These are phyloP conservation scores for Haberlea rhodopensis DNA, from an alignment of 257 asterid species.

Conservation along the genomic window DNA sequence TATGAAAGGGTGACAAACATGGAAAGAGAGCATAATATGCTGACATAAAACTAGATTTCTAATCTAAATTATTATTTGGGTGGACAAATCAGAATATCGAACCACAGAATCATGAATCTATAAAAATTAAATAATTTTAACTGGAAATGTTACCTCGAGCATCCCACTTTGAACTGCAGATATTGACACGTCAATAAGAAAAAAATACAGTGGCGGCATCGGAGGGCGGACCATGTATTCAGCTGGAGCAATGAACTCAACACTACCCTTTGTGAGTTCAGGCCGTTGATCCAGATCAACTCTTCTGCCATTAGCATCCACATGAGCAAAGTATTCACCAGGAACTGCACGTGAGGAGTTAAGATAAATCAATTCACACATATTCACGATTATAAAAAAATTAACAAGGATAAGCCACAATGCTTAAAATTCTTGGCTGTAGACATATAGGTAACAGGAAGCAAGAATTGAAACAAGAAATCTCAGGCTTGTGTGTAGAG, in stretches of 20 bases:
- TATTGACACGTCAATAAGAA: conserved; percentile 84
- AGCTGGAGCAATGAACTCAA: conserved; percentile 78
- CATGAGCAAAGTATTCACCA: conserved; percentile 73
- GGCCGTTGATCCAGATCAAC: conserved; percentile 85
- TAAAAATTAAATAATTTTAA: neutral
- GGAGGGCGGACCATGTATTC: conserved; percentile 94
- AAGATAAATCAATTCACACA: conserved; percentile 30
- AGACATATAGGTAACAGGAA: conserved; percentile 15
- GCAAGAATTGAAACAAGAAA: neutral
- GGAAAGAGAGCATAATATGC: neutral
- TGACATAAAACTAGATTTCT: neutral
- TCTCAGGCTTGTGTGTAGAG: conserved; percentile 8
- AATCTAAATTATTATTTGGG: conserved; percentile 7
- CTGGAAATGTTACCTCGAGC: conserved; percentile 67
- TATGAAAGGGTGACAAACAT: conserved; percentile 2
- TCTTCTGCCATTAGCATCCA: conserved; percentile 78
- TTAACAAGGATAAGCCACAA: conserved; percentile 12
- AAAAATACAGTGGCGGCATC: conserved; percentile 77
- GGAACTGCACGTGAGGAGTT: conserved; percentile 61
- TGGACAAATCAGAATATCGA: conserved; percentile 16
- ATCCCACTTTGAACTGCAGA: conserved; percentile 85
- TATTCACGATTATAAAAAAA: conserved; percentile 23
- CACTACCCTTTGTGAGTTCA: conserved; percentile 80
- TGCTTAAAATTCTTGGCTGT: neutral
- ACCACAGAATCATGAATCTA: conserved; percentile 7